These are phyloP conservation scores for Ceriops zippeliana DNA, from an alignment of 345 rosid genomes.

Conservation along the genomic window DNA sequence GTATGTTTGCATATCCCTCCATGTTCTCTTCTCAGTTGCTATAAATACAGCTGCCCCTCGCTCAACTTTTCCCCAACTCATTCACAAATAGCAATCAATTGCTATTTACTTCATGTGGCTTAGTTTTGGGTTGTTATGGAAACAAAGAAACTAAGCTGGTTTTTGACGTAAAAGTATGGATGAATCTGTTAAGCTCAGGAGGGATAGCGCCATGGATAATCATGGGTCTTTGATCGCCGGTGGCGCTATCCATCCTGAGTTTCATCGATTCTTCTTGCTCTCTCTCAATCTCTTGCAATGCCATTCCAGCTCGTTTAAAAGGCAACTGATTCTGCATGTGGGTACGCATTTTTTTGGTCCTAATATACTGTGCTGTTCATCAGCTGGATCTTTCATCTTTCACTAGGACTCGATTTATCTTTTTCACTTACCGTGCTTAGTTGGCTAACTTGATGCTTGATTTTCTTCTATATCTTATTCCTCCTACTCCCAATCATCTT, in stretches of 20 bases:
- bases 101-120: no score
- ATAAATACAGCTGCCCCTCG: constrained; percentile 25
- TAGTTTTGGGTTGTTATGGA: no score
- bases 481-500: no score
- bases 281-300: neutral
- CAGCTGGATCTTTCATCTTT: no score
- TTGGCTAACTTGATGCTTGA: no score
- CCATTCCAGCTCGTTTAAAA: neutral
- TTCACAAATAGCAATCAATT: neutral
- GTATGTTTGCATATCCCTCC: neutral
- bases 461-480: no score
- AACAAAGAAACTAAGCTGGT: neutral
- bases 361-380: neutral
- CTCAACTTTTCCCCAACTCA: neutral
- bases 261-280: constrained; percentile 57
- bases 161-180: constrained; percentile 28
- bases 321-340: no score
- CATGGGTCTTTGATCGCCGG: neutral
- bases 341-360: neutral
- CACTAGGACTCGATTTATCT: no score
- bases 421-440: no score
- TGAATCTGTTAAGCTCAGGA: constrained; percentile 80
- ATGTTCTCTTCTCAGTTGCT: constrained; percentile 6
- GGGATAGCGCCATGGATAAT: constrained; percentile 64
- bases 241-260: constrained; percentile 88